A percentile compares a stretch with the other conserved stretches of the same genome.
Conservation (phyloP, 306 rosid genomes). For the Albizia julibrissin region DNA sequence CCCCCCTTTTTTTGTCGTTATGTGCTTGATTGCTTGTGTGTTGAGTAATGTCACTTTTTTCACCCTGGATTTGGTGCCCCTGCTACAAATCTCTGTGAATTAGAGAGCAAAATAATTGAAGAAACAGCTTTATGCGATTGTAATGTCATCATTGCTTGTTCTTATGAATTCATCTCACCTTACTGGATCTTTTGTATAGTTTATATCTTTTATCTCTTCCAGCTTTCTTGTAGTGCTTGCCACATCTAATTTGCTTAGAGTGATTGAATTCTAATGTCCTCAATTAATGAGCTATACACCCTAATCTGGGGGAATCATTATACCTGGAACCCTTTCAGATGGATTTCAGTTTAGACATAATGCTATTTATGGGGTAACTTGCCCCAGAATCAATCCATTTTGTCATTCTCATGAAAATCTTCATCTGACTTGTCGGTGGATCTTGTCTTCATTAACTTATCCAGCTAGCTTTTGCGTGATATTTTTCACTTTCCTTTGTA, state of each 20-base stretch:
- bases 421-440: slow-evolving; percentile 39
- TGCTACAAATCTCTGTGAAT: not conserved
- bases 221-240: not conserved
- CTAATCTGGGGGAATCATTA: slow-evolving; percentile 25
- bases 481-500: slow-evolving; percentile 14
- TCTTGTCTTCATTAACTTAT: slow-evolving; percentile 33
- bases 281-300: slow-evolving; percentile 12
- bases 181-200: slow-evolving; percentile 19
- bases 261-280: not conserved
- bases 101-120: not conserved
- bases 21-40: slow-evolving; percentile 18
- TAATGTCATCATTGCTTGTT: slow-evolving; percentile 12
- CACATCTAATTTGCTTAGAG: not conserved
- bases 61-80: slow-evolving; percentile 21
- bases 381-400: slow-evolving; percentile 14
- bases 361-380: slow-evolving; percentile 28
- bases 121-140: not conserved
- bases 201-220: not conserved
- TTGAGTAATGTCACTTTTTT: slow-evolving; percentile 19
- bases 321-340: not conserved
- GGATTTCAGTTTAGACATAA: slow-evolving; percentile 24
- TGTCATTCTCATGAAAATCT: slow-evolving; percentile 35
- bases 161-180: slow-evolving; percentile 17
- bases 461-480: slow-evolving; percentile 12
- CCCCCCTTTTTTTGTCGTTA: not conserved